Base-by-base conservation (phyloP, 495 filamentous ascomycete genomes). In the Pyrenula massariospora region DNA sequence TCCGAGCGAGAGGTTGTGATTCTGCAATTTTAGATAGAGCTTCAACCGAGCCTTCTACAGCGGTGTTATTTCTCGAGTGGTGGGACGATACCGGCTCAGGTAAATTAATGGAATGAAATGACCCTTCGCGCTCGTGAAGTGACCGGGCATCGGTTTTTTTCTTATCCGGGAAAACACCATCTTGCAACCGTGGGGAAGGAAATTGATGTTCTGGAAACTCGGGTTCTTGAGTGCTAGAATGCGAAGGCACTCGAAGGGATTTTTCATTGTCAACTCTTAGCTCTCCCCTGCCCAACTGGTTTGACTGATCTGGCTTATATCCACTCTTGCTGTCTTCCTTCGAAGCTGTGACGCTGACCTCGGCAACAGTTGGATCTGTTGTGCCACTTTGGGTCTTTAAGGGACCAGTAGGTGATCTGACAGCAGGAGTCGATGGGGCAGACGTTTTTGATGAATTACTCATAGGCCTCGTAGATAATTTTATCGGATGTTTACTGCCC, bases 281-380 rank as follows among this genome's bases (percentile, higher is more conserved):
- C 8, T 42, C 31, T 42, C 8, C 15, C 15, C 15, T 42, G 15
- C 5, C 77, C 73, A 52, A 80, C 73, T 58, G 79, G 75, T 12
- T 76, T 69, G 31, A 67, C 65, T 2, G 77, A 76, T 51, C 63
- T 50, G 20, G 56, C 50, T 10, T 73, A 66, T 5, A 8, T 8
- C 31, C 15, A 42, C 15, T 42, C 63, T 51, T 48, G 66, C 55
- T 12, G 57, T 66, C 12, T 74, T 73, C 53, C 60, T 66, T 31
- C 66, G 66, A 12, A 20, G 75, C 81, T 60, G 70, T 83, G 22
- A 79, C 76, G 61, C 81, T 77, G 15, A 83, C 63, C 23, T 84
- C 77, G 11, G 77, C 81, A 42, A 84, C 64, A 8, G 72, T 64
- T 19, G 73, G 69, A 56, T 73, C 70, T 24, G 62, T 67, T 24